phyloP scores from a whole-genome alignment of 495 filamentous ascomycete species.

The Echria macrotheca region DNA sequence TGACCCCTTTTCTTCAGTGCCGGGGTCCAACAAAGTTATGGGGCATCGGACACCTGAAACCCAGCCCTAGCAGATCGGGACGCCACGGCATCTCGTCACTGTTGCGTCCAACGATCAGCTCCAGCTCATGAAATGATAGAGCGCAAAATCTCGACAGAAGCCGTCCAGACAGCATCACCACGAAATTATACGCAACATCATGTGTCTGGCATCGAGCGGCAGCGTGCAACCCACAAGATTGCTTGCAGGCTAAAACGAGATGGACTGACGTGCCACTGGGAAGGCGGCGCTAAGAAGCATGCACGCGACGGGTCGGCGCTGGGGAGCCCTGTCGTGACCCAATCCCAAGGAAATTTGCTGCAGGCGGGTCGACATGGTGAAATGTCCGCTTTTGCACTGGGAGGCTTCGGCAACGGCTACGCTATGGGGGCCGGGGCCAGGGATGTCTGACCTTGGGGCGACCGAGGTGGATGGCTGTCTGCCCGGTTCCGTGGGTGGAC shows the following conservation, averaged over 20 bases:
- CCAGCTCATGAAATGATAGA: too few relatives aligned
- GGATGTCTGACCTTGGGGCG: not conserved
- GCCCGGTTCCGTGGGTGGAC: not conserved
- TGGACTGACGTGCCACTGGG: not conserved
- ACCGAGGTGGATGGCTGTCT: too few relatives aligned
- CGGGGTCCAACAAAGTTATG: too few relatives aligned
- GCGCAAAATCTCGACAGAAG: too few relatives aligned
- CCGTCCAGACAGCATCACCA: not conserved
- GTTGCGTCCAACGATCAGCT: not conserved
- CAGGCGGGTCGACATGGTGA: slow-evolving; percentile 3
- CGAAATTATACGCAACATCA: not conserved
- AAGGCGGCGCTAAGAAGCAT: not conserved
- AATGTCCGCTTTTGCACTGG: slow-evolving; percentile 10
- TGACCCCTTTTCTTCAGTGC: too few relatives aligned
- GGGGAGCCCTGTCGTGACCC: slow-evolving; percentile 1
- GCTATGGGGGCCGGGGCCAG: not conserved
- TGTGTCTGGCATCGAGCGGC: not conserved
- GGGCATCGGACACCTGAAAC: too few relatives aligned
- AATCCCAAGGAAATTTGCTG: slow-evolving; percentile 10
- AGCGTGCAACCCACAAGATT: slow-evolving; percentile 4
- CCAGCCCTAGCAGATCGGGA: not conserved
- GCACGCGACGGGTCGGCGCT: not conserved
- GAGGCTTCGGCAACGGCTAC: slow-evolving; percentile 8
- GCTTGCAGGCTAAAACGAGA: slow-evolving; percentile 4
- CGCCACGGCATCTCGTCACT: not conserved